Percentiles rank a stretch among this genome's conserved stretches.
phyloP scores from a whole-genome alignment of 2,329 filamentous ascomycete species.

The Sporothrix luriei region DNA sequence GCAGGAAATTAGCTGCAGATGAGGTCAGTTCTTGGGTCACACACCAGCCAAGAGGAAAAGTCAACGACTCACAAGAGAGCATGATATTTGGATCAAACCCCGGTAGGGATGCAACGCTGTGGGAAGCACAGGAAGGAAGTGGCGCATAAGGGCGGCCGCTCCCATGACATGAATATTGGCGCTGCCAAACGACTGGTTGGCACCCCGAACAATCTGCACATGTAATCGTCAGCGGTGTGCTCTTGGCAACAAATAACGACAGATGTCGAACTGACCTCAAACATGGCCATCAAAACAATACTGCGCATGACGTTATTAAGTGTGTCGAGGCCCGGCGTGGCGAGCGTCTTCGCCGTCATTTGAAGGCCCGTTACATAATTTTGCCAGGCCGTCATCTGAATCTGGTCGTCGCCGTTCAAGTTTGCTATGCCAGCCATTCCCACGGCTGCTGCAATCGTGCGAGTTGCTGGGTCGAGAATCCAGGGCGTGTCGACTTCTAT shows the following conservation, averaged over 20 bases:
- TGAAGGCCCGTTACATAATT: constrained; percentile 59
- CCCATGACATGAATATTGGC: constrained; percentile 63
- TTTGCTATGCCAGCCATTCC: constrained; percentile 62
- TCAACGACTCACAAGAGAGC: constrained; percentile 53
- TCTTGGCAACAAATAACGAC: not conserved
- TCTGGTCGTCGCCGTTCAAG: constrained; percentile 50
- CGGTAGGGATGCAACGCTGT: constrained; percentile 51
- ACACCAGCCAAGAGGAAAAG: not conserved
- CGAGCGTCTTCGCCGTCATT: constrained; percentile 49
- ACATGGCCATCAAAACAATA: constrained; percentile 62
- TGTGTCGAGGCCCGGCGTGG: constrained; percentile 42
- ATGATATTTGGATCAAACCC: constrained; percentile 58
- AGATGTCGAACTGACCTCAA: constrained; percentile 54
- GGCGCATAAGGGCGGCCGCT: constrained; percentile 60
- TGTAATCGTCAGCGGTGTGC: not conserved
- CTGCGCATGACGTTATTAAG: constrained; percentile 53
- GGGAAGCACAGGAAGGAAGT: constrained; percentile 47
- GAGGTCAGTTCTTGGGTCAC: not conserved
- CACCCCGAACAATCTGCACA: constrained; percentile 49
- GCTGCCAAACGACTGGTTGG: constrained; percentile 50
- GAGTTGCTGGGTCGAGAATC: constrained; percentile 47
- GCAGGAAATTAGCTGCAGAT: constrained; percentile 48
- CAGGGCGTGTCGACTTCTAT: constrained; percentile 41
- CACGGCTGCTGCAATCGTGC: constrained; percentile 58
- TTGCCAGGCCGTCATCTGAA: constrained; percentile 53